phyloP scores from a whole-genome alignment of 2,329 filamentous ascomycete genomes.

The Beauveria asiatica region DNA sequence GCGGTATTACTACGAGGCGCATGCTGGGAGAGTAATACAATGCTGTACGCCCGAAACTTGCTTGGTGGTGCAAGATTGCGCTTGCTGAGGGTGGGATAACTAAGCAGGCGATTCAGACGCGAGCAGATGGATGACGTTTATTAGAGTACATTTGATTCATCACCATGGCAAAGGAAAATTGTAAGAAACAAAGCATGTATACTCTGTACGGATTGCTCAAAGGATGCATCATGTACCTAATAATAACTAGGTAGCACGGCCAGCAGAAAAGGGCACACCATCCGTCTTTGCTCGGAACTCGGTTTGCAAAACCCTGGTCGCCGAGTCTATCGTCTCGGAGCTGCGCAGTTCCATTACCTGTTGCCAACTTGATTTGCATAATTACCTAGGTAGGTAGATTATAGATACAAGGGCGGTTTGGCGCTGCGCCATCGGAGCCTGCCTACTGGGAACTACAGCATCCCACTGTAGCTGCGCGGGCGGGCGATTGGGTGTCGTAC shows the following conservation, averaged over 20 bases:
- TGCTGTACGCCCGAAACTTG: background rate
- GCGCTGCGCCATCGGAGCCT: constrained; percentile 1
- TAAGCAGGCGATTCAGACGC: background rate
- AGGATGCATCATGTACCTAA: too few species aligned
- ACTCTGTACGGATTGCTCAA: too few species aligned
- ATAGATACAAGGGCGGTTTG: background rate
- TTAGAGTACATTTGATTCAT: background rate
- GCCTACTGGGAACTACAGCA: too few species aligned
- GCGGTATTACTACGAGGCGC: constrained; percentile 6
- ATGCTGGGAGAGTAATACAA: constrained; percentile 6
- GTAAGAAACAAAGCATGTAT: too few species aligned
- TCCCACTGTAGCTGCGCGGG: background rate
- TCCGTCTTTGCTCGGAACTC: background rate
- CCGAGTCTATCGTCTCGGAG: background rate
- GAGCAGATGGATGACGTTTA: background rate
- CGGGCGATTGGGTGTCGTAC: background rate
- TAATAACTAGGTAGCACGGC: too few species aligned
- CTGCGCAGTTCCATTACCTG: constrained; percentile 4
- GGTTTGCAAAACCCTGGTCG: background rate
- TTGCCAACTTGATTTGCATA: background rate
- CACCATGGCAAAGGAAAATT: background rate
- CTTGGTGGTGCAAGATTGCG: background rate
- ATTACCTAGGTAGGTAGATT: too few species aligned
- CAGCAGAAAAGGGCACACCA: too few species aligned
- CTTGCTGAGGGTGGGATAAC: background rate